These are phyloP conservation scores for Clarkia xantiana DNA, from an alignment of 345 rosid genomes.

Conservation along the genomic window DNA sequence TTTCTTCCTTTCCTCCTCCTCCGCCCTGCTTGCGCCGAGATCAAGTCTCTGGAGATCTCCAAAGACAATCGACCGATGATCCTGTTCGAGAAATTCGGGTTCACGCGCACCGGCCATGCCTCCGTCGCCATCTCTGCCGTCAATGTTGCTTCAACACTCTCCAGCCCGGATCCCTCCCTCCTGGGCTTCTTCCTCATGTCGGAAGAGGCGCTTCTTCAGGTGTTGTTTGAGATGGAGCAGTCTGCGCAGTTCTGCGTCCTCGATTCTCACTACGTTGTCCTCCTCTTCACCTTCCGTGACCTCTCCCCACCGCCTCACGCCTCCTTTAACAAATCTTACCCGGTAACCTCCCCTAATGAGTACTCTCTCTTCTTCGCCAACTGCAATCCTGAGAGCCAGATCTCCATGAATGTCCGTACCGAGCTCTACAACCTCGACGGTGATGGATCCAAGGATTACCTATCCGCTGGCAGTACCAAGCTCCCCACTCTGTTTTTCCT, in stretches of 20 bases:
- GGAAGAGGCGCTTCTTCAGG: constrained; percentile 73
- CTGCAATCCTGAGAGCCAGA: constrained; percentile 53
- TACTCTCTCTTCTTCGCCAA: constrained; percentile 80
- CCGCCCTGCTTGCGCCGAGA: constrained; percentile 33
- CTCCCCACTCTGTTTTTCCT: constrained; percentile 41
- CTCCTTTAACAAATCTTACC: constrained; percentile 47
- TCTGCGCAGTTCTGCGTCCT: constrained; percentile 69
- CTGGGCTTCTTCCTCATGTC: constrained; percentile 90
- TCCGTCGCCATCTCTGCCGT: constrained; percentile 42
- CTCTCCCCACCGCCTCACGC: constrained; percentile 66
- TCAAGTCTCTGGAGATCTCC: constrained; percentile 36
- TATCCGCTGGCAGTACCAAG: constrained; percentile 62
- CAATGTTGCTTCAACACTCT: constrained; percentile 35
- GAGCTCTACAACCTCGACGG: constrained; percentile 61
- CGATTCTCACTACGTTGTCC: constrained; percentile 42
- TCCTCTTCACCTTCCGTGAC: constrained; percentile 58
- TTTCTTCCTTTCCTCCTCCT: constrained; percentile 12
- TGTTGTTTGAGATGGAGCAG: constrained; percentile 72
- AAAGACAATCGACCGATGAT: constrained; percentile 70
- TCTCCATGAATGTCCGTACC: constrained; percentile 53
- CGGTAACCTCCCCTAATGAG: constrained; percentile 56
- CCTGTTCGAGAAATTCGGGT: constrained; percentile 80
- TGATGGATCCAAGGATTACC: constrained; percentile 38
- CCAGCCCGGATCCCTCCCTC: constrained; percentile 35
- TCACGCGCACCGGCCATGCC: constrained; percentile 67